Conservation (phyloP, 2,329 filamentous ascomycete genomes). For the Periconia digitata region DNA sequence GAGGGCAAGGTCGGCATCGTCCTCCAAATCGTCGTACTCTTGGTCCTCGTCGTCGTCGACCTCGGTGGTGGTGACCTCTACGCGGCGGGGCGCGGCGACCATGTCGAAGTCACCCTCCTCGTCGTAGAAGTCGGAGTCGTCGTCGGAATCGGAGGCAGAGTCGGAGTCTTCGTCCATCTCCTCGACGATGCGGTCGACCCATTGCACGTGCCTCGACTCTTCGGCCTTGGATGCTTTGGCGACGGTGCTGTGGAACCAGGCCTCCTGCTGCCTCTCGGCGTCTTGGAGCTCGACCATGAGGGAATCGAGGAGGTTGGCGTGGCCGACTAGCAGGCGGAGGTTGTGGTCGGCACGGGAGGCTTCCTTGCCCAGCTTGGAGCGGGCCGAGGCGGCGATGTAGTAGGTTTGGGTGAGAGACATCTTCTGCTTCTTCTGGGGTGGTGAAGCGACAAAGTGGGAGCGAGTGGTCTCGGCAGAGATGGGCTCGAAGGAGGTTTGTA, state of each 20-base stretch:
- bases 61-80: conserved; percentile 48
- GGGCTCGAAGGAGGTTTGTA: conserved; percentile 51
- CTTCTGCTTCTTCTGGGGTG: conserved; percentile 66
- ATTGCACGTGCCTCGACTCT: conserved; percentile 56
- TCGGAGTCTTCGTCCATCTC: conserved; percentile 44
- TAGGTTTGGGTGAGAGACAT: conserved; percentile 99
- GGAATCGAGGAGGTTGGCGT: conserved; percentile 96
- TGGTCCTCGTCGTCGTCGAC: conserved; percentile 47
- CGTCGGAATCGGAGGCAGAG: conserved; percentile 45
- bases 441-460: conserved; percentile 45
- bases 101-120: conserved; percentile 56
- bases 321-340: conserved; percentile 90
- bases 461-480: conserved; percentile 48
- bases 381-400: conserved; percentile 95
- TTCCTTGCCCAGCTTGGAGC: conserved; percentile 92
- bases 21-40: conserved; percentile 51
- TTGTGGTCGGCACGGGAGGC: conserved; percentile 90
- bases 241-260: conserved; percentile 96
- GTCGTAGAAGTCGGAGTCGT: conserved; percentile 56
- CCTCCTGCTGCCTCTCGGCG: conserved; percentile 92
- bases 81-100: conserved; percentile 44
- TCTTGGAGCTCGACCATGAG: conserved; percentile 91
- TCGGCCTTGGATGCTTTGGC: conserved; percentile 67
- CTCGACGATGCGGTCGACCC: conserved; percentile 1
- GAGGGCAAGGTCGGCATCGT: conserved; percentile 50